Evolutionary conservation across 164 flowering plant genomes (phyloP).

Genomic region (Berberis vulgaris): DNA sequence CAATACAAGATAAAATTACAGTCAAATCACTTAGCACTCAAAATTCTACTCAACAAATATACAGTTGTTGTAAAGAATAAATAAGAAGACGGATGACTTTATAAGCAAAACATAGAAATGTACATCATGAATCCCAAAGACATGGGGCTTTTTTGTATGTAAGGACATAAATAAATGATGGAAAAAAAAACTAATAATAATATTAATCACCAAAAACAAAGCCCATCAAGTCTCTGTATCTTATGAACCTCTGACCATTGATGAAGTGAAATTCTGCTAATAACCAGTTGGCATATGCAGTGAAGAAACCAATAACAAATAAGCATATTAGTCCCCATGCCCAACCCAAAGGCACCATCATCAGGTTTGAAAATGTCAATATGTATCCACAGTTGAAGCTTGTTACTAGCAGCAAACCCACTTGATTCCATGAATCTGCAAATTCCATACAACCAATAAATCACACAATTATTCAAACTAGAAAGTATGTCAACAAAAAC

Average conservation of each 20-base stretch:
- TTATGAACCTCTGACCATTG: conserved; percentile 43
- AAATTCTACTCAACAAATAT: not conserved
- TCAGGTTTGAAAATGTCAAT: conserved; percentile 40
- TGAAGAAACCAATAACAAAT: conserved; percentile 19
- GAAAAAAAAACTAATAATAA: no score
- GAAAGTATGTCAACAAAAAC: not conserved
- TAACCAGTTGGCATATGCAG: conserved; percentile 44
- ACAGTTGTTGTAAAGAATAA: not conserved
- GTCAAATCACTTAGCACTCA: no score
- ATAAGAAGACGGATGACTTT: not conserved
- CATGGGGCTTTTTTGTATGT: not conserved
- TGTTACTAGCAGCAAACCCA: conserved; percentile 37
- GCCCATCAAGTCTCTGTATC: conserved; percentile 61
- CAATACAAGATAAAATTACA: not conserved
- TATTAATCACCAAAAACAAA: conserved; percentile 30
- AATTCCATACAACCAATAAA: not conserved
- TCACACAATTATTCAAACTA: not conserved
- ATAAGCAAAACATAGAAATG: not conserved
- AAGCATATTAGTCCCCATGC: conserved; percentile 39
- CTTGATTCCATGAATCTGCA: conserved; percentile 65
- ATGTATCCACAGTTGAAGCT: conserved; percentile 47
- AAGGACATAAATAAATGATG: no score
- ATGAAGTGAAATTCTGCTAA: conserved; percentile 43
- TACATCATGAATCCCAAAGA: not conserved
- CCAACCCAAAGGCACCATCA: conserved; percentile 56